These are phyloP conservation scores for Lonicera japonica DNA, from an alignment of 129 eudicot genomes.

Conservation along the genomic window DNA sequence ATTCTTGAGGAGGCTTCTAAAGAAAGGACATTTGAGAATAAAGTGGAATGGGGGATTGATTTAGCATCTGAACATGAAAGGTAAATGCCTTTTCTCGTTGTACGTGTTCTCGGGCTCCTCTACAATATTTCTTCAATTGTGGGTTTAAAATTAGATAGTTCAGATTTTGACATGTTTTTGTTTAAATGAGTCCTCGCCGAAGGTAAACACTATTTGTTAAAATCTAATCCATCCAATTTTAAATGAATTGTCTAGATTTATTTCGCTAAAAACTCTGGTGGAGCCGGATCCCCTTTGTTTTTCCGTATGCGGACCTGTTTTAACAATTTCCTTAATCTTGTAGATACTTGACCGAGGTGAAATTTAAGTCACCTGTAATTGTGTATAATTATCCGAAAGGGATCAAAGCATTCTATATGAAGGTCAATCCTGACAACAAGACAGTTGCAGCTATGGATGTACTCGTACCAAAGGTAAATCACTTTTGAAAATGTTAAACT, in stretches of 20 bases:
- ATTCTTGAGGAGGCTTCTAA: constrained; percentile 65
- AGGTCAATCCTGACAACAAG: constrained; percentile 70
- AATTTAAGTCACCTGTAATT: constrained; percentile 70
- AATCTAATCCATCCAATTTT: no score
- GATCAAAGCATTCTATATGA: constrained; percentile 93
- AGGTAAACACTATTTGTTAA: no score
- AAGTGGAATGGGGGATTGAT: constrained; percentile 95
- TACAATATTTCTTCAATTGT: no score
- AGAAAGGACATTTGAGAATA: constrained; percentile 66
- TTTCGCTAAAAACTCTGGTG: neutral
- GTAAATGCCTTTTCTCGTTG: constrained; percentile 19
- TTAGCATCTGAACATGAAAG: constrained; percentile 95
- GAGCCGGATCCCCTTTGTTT: no score
- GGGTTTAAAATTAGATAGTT: no score
- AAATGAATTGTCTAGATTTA: no score
- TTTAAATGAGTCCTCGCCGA: no score
- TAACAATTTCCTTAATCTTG: neutral
- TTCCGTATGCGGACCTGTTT: constrained; percentile 4
- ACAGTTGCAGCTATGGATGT: constrained; percentile 99
- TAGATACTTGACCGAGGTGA: constrained; percentile 77
- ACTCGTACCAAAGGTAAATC: constrained; percentile 87
- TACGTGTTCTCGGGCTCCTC: no score
- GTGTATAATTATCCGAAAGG: constrained; percentile 92
- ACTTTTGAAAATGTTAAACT: no score
- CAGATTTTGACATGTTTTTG: neutral